Evolutionary conservation across 1,284 basidiomycete genomes (phyloP).

Genomic region (Laetiporus sulphureus): DNA sequence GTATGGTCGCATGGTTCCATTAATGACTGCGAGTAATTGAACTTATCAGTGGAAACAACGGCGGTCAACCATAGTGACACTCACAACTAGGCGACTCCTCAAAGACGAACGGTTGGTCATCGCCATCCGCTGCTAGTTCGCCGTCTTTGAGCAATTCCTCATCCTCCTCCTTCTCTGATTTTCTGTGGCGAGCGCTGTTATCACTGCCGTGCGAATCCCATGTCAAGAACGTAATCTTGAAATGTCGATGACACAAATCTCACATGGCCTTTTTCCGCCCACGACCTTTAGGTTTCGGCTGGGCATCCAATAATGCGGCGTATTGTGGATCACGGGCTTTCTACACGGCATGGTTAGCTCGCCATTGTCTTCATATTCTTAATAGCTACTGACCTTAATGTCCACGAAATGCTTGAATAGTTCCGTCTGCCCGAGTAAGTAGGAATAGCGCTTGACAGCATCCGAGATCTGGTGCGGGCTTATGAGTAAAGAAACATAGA

Average conservation of each 20-base stretch:
- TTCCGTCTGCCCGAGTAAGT: conserved; percentile 92
- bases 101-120: conserved; percentile 86
- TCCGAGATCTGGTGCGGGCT: conserved; percentile 66
- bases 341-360: conserved; percentile 32
- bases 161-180: conserved; percentile 98
- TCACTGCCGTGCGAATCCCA: conserved; percentile 37
- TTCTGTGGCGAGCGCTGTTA: conserved; percentile 80
- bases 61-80: conserved; percentile 22
- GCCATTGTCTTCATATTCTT: not conserved
- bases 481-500: not conserved
- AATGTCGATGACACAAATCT: conserved; percentile 22
- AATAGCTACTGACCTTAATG: conserved; percentile 60
- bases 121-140: conserved; percentile 71
- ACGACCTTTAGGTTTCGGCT: conserved; percentile 75
- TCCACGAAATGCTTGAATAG: conserved; percentile 95
- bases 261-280: conserved; percentile 76
- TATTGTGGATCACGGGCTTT: conserved; percentile 92
- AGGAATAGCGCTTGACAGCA: conserved; percentile 92
- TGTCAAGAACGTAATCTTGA: not conserved
- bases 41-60: conserved; percentile 4
- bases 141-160: conserved; percentile 90
- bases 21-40: conserved; percentile 53
- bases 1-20: conserved; percentile 89
- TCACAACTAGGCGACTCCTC: conserved; percentile 89
- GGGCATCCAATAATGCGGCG: conserved; percentile 81